Percentiles rank a stretch among this genome's conserved stretches.
These are phyloP conservation scores for Mycena latifolia DNA, from an alignment of 768 basidiomycete species.

Conservation along the genomic window DNA sequence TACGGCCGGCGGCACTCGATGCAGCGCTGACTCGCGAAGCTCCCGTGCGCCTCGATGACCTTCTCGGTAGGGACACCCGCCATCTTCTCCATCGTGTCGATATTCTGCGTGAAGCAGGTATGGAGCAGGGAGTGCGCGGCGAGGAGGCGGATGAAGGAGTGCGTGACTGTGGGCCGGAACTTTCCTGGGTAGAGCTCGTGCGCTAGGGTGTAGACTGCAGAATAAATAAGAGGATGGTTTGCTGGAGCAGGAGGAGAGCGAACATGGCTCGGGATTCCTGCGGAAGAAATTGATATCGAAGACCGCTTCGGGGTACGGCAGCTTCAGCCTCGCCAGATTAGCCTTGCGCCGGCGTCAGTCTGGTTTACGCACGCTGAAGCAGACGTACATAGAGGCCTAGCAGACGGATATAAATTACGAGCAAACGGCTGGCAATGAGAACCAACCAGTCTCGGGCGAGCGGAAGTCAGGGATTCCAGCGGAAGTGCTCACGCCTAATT, in stretches of 20 bases:
- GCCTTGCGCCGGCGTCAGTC: conserved; percentile 57
- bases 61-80: conserved; percentile 81
- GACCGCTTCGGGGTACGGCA: conserved; percentile 96
- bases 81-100: conserved; percentile 68
- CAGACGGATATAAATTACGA: conserved; percentile 1
- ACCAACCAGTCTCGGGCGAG: conserved; percentile 83
- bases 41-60: conserved; percentile 96
- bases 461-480: conserved; percentile 94
- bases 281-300: conserved; percentile 93
- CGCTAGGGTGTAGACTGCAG: conserved; percentile 88
- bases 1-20: conserved; percentile 75
- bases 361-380: background rate
- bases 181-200: conserved; percentile 94
- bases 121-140: conserved; percentile 76
- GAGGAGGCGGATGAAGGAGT: conserved; percentile 91
- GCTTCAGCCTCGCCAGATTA: conserved; percentile 79
- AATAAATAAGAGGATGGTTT: background rate
- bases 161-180: conserved; percentile 88
- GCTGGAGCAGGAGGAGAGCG: background rate
- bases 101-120: conserved; percentile 91
- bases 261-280: conserved; percentile 84
- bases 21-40: conserved; percentile 90
- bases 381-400: conserved; percentile 66
- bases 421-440: background rate
- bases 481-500: conserved; percentile 77